These are phyloP conservation scores for Boletus rex-veris DNA, from an alignment of 768 basidiomycete genomes.

Conservation along the genomic window DNA sequence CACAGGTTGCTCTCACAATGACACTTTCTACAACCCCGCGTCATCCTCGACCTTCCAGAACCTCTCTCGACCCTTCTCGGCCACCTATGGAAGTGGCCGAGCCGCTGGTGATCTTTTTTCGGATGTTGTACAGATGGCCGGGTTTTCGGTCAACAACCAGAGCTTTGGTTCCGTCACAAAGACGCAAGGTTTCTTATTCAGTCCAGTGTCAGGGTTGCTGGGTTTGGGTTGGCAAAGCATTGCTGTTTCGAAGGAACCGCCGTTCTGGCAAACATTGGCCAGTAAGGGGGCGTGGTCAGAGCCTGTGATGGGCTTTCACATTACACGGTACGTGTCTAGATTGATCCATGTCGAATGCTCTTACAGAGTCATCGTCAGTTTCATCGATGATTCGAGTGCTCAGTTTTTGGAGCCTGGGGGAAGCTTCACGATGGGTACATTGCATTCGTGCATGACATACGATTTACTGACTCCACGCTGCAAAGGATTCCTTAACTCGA, in stretches of 20 bases:
- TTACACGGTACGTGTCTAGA: conserved; percentile 56
- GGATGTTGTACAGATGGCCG: conserved; percentile 86
- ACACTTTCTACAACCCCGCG: conserved; percentile 47
- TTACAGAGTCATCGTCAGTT: conserved; percentile 29
- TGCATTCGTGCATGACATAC: neutral
- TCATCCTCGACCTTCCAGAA: conserved; percentile 62
- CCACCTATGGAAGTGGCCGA: conserved; percentile 79
- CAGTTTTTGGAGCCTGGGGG: conserved; percentile 62
- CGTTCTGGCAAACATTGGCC: conserved; percentile 84
- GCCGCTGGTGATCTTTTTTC: conserved; percentile 66
- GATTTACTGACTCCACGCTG: neutral
- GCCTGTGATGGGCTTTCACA: conserved; percentile 79
- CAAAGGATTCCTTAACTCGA: conserved; percentile 62
- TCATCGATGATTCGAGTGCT: conserved; percentile 40
- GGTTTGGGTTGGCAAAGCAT: conserved; percentile 81
- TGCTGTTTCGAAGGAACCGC: conserved; percentile 64
- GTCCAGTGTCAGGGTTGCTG: conserved; percentile 82
- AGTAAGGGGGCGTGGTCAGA: conserved; percentile 56
- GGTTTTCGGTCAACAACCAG: conserved; percentile 78
- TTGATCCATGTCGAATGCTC: neutral
- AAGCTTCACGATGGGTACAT: conserved; percentile 65
- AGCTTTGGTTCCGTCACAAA: conserved; percentile 48
- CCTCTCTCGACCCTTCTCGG: conserved; percentile 52
- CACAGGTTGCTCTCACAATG: conserved; percentile 42
- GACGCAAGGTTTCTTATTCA: conserved; percentile 50